Base-by-base conservation (phyloP, 2,329 filamentous ascomycete species). In the Penicillium brevicompactum region DNA sequence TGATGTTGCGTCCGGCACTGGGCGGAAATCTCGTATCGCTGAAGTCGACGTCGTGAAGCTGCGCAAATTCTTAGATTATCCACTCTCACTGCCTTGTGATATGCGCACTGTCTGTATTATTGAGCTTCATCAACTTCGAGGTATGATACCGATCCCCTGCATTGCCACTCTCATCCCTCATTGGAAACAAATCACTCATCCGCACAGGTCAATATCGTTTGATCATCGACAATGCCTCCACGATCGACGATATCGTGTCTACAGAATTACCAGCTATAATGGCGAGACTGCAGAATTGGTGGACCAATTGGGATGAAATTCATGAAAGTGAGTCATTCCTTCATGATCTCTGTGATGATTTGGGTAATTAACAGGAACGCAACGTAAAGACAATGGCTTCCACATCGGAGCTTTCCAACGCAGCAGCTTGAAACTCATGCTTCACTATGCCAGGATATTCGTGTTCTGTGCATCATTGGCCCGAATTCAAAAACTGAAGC, bases 331-430 rank as follows among this genome's bases (percentile, higher is more conserved):
- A 55, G 70, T 16, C 9, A 10, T 22, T 13, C 6, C 14, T 10
- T 37, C 21, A n/a, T 13, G 4, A 7, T 8, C 22, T 27, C n/a
- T 4, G 6, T 8, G 5, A 11, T 21, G 2, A 49, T 14, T 11
- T 6, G 2, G 18, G 18, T 9, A 4, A 18, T 16, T 40, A 10
- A 48, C 45, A 24, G 49, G 16, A 51, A 42, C 13, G 34, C 24
- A 38, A n/a, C 0, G 8, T 3, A 9, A 49, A 73, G 70, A 72
- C 51, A 73, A 73, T 44, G 70, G 68, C 1, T 73, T 73, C 37
- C 70, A 73, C 53, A 67, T 68, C 4, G 69, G 70, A 6, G 70
- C 70, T 1, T 73, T 73, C 44, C 70, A 73, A 41, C 67, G 70
- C 21, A 69, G 67, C 47, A 72, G 69, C 46, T 58, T 72, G 5